These are phyloP conservation scores for Mrakia blollopis DNA, from an alignment of 768 basidiomycete genomes.

Conservation along the genomic window DNA sequence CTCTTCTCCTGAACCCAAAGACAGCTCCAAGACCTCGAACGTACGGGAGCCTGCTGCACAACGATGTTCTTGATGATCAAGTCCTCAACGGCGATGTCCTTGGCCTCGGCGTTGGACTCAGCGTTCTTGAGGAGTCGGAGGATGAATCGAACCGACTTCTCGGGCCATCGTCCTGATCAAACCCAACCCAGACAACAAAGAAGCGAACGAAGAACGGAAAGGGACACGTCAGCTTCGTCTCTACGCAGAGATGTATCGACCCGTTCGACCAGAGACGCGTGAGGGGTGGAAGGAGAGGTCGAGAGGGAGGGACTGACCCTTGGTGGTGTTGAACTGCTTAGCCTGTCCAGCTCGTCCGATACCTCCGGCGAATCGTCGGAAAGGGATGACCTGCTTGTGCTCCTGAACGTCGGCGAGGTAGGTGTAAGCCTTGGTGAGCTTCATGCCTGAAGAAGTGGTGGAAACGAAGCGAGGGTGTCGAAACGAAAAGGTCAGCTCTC, in stretches of 20 bases:
- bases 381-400: slow-evolving; percentile 95
- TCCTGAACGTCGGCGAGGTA: slow-evolving; percentile 92
- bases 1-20: too few species aligned
- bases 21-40: slow-evolving; percentile 42
- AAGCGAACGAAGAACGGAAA: background rate
- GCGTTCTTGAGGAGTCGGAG: slow-evolving; percentile 94
- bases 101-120: slow-evolving; percentile 96
- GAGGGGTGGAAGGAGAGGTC: background rate
- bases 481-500: slow-evolving; percentile 24
- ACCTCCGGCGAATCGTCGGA: slow-evolving; percentile 90
- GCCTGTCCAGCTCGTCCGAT: slow-evolving; percentile 92
- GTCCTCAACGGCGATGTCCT: slow-evolving; percentile 88
- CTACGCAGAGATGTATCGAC: background rate
- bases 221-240: background rate
- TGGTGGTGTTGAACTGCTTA: slow-evolving; percentile 92
- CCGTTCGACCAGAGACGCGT: background rate
- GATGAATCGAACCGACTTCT: slow-evolving; percentile 96
- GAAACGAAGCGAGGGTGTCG: background rate
- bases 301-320: slow-evolving; percentile 58
- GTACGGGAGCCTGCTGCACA: slow-evolving; percentile 94
- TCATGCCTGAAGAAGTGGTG: slow-evolving; percentile 61
- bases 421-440: slow-evolving; percentile 86
- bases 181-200: background rate
- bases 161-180: slow-evolving; percentile 91
- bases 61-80: slow-evolving; percentile 93